Conservation (phyloP, 75 land plant species). For the Isoetes taiwanensis region DNA sequence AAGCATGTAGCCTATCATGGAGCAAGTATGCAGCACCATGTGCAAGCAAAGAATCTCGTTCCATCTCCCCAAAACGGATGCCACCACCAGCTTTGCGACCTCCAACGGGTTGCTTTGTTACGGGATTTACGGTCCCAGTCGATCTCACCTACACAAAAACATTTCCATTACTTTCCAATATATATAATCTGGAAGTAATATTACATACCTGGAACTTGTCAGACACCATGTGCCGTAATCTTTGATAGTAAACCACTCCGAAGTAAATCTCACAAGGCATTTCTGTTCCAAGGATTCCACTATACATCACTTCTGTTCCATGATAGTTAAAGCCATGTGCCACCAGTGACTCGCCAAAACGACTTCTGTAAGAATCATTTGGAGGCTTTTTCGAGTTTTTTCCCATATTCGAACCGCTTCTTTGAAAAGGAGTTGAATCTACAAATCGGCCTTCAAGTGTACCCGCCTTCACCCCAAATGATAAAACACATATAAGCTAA, state of each 20-base stretch:
- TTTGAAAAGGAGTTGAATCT: slow-evolving; percentile 83
- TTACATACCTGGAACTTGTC: slow-evolving; percentile 85
- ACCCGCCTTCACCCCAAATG: slow-evolving; percentile 48
- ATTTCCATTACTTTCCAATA: background rate
- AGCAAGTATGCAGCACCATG: slow-evolving; percentile 94
- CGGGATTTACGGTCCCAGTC: slow-evolving; percentile 67
- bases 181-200: too few relatives aligned
- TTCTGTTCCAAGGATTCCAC: slow-evolving; percentile 87
- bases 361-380: background rate
- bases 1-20: slow-evolving; percentile 88
- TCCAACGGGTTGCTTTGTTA: slow-evolving; percentile 86
- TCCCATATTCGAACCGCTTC: slow-evolving; percentile 6
- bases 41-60: slow-evolving; percentile 88
- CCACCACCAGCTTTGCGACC: slow-evolving; percentile 95
- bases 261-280: slow-evolving; percentile 86
- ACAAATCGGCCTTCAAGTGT: slow-evolving; percentile 69
- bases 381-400: background rate
- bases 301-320: slow-evolving; percentile 87
- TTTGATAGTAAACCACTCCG: slow-evolving; percentile 87
- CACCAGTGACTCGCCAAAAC: slow-evolving; percentile 42
- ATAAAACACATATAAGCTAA: background rate
- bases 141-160: slow-evolving; percentile 69
- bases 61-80: slow-evolving; percentile 99
- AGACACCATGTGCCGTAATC: slow-evolving; percentile 97
- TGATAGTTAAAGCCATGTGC: slow-evolving; percentile 78